A percentile compares a stretch with the other conserved stretches of the same genome.
Conservation (phyloP, 306 rosid genomes). For the Begonia masoniana region DNA sequence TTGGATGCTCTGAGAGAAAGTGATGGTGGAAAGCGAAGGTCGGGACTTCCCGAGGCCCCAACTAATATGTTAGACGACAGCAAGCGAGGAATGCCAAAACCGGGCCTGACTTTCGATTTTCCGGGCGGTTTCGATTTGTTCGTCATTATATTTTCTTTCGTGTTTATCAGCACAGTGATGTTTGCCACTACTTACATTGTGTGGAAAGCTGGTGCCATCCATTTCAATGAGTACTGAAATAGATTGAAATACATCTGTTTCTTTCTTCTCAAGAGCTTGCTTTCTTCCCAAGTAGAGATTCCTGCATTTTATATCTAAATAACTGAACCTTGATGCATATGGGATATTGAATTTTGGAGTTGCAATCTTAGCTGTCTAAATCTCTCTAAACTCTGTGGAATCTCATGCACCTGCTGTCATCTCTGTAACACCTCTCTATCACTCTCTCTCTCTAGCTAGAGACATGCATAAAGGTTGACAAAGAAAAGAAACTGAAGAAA, state of each 20-base stretch:
- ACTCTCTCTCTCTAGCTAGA: no score
- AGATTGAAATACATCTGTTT: constrained; percentile 3
- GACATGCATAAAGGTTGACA: no score
- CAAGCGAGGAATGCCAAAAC: constrained; percentile 66
- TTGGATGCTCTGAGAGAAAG: constrained; percentile 66
- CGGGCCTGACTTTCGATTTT: constrained; percentile 56
- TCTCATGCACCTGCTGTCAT: no score
- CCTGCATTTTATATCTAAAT: no score
- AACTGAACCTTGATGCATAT: no score
- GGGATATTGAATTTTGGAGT: no score
- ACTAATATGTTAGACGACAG: constrained; percentile 74
- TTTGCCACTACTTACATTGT: constrained; percentile 86
- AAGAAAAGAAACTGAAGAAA: no score
- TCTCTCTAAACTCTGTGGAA: no score
- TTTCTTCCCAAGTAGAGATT: not conserved
- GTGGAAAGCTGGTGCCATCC: constrained; percentile 97
- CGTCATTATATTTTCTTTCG: constrained; percentile 52
- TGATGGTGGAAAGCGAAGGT: constrained; percentile 67
- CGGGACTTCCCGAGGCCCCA: constrained; percentile 92
- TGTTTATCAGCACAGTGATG: constrained; percentile 76
- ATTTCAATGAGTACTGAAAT: constrained; percentile 73
- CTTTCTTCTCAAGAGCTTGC: not conserved
- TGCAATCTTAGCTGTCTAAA: no score
- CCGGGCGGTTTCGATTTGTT: constrained; percentile 75
- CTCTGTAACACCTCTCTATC: no score